These are phyloP conservation scores for Penicillium angulare DNA, from an alignment of 495 filamentous ascomycete genomes.

Conservation along the genomic window DNA sequence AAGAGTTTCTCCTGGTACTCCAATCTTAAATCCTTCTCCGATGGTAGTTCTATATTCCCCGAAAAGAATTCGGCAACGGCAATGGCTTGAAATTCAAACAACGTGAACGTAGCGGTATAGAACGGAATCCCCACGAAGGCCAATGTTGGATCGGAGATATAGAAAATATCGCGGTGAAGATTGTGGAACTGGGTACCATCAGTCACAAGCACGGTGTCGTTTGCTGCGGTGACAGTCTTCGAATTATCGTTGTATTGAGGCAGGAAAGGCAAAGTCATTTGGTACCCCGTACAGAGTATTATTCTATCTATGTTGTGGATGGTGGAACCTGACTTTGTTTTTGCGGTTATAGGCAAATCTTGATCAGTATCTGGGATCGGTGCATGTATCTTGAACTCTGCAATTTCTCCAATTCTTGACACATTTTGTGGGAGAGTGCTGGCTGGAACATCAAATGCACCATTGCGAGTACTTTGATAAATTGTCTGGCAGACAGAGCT, in stretches of 20 bases:
- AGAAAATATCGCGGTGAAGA: slow-evolving; percentile 65
- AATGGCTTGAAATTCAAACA: slow-evolving; percentile 67
- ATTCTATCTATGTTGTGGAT: slow-evolving; percentile 54
- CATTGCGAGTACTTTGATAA: slow-evolving; percentile 60
- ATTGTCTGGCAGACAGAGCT: slow-evolving; percentile 45
- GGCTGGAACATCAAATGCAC: slow-evolving; percentile 53
- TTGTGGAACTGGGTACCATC: slow-evolving; percentile 67
- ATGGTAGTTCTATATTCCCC: slow-evolving; percentile 50
- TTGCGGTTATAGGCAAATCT: slow-evolving; percentile 32
- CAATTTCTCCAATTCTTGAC: slow-evolving; percentile 51
- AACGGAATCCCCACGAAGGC: slow-evolving; percentile 61
- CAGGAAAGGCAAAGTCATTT: slow-evolving; percentile 59
- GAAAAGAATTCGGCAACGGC: slow-evolving; percentile 56
- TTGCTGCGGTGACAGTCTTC: slow-evolving; percentile 29
- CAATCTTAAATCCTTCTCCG: slow-evolving; percentile 41
- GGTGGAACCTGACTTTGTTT: slow-evolving; percentile 39
- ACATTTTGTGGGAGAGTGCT: slow-evolving; percentile 47
- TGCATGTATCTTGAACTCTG: slow-evolving; percentile 17
- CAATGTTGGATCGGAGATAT: slow-evolving; percentile 61
- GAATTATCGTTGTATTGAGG: slow-evolving; percentile 41
- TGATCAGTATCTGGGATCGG: slow-evolving; percentile 24
- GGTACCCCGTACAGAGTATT: slow-evolving; percentile 65
- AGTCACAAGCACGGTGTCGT: slow-evolving; percentile 55
- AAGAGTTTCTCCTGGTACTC: slow-evolving; percentile 49
- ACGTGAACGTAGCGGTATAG: slow-evolving; percentile 59